Percentiles rank a stretch among this genome's conserved stretches.
Conservation (phyloP, 768 basidiomycete species). For the Clitopilus hobsonii region DNA sequence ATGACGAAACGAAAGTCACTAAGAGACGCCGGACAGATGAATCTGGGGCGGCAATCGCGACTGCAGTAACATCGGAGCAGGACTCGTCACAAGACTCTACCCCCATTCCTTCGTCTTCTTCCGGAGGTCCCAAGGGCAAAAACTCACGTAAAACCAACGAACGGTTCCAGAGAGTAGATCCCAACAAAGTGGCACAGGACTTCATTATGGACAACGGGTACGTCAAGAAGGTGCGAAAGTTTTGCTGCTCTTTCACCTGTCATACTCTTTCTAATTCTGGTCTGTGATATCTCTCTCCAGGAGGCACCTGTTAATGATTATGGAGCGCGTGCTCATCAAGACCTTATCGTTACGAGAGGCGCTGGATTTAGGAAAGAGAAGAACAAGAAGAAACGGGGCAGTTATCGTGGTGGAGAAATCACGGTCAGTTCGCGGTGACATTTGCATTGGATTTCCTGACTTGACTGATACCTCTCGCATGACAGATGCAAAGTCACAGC, state of each 20-base stretch:
- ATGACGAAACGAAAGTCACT: constrained; percentile 29
- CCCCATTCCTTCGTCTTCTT: constrained; percentile 9
- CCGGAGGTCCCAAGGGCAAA: constrained; percentile 22
- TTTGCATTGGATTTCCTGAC: neutral
- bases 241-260: constrained; percentile 3
- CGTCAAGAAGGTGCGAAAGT: constrained; percentile 59
- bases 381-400: constrained; percentile 98
- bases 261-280: neutral
- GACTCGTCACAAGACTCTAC: constrained; percentile 3
- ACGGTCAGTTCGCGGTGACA: constrained; percentile 52
- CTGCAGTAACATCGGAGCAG: constrained; percentile 27
- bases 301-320: constrained; percentile 74
- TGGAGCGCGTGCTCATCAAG: constrained; percentile 77
- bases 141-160: constrained; percentile 40
- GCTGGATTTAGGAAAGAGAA: constrained; percentile 98
- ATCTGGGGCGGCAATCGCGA: constrained; percentile 44
- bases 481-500: constrained; percentile 76
- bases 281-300: constrained; percentile 25
- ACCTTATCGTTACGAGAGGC: constrained; percentile 90
- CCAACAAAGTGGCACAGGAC: constrained; percentile 42
- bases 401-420: constrained; percentile 92
- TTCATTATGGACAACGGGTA: constrained; percentile 69
- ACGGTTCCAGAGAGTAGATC: constrained; percentile 80
- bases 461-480: constrained; percentile 2
- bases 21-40: constrained; percentile 63